Percentiles rank a stretch among this genome's conserved stretches.
These are phyloP conservation scores for Phytophthora ohioensis DNA, from an alignment of 352 stramenopile genomes.

Conservation along the genomic window DNA sequence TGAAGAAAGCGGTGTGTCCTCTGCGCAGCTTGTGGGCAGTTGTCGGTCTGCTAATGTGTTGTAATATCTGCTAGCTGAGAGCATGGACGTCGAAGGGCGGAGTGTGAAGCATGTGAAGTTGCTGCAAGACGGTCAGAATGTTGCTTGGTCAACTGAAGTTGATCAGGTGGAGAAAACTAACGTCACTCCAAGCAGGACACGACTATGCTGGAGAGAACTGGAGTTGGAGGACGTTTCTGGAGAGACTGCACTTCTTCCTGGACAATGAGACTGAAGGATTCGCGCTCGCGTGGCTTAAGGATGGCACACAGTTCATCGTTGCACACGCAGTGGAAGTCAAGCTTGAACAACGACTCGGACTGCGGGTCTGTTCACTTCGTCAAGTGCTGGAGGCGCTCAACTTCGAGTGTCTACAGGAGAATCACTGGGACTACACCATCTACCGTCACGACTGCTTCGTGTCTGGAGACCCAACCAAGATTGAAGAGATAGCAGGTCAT, in stretches of 20 bases:
- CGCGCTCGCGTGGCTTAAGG: slow-evolving; percentile 29
- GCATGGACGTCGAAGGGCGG: slow-evolving; percentile 2
- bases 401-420: slow-evolving; percentile 35
- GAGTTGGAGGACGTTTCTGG: slow-evolving; percentile 30
- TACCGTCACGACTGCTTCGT: slow-evolving; percentile 39
- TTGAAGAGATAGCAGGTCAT: slow-evolving; percentile 19
- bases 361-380: slow-evolving; percentile 32
- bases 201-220: slow-evolving; percentile 10
- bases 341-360: slow-evolving; percentile 25
- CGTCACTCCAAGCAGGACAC: slow-evolving; percentile 6
- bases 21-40: not conserved
- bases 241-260: slow-evolving; percentile 32
- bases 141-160: not conserved
- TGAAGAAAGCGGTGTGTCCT: slow-evolving; percentile 4
- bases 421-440: slow-evolving; percentile 14
- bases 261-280: slow-evolving; percentile 23
- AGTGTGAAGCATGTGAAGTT: slow-evolving; percentile 33
- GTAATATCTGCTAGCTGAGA: not conserved
- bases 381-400: slow-evolving; percentile 30
- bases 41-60: not conserved
- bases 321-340: slow-evolving; percentile 11
- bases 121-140: slow-evolving; percentile 13
- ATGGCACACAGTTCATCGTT: slow-evolving; percentile 31
- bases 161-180: slow-evolving; percentile 19
- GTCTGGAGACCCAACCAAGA: slow-evolving; percentile 24